These are phyloP conservation scores for Didymella sp. DNA, from an alignment of 2,329 filamentous ascomycete species.

Conservation along the genomic window DNA sequence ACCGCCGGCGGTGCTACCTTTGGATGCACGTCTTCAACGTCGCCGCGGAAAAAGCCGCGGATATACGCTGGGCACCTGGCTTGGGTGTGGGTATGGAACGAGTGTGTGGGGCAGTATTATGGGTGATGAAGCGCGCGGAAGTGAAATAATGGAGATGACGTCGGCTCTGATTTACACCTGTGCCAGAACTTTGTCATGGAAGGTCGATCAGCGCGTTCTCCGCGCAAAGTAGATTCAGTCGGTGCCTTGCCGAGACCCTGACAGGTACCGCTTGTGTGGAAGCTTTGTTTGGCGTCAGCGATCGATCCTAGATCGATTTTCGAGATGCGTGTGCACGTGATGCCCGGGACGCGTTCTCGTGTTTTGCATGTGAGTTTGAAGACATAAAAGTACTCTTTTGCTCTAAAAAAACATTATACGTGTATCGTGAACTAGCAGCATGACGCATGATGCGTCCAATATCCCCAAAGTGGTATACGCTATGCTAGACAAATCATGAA, in stretches of 20 bases:
- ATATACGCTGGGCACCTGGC: neutral
- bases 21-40: neutral
- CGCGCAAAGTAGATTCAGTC: conserved; percentile 2
- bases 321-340: conserved; percentile 29
- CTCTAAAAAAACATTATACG: conserved; percentile 41
- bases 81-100: neutral
- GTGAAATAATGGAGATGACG: conserved; percentile 14
- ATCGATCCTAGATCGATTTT: conserved; percentile 9
- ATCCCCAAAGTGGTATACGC: conserved; percentile 48
- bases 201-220: neutral
- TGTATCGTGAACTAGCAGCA: conserved; percentile 42
- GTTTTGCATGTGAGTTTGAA: conserved; percentile 26
- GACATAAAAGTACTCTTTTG: neutral
- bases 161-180: conserved; percentile 8
- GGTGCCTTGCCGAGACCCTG: neutral
- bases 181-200: neutral
- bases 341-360: conserved; percentile 30
- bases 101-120: neutral
- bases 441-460: conserved; percentile 38
- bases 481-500: conserved; percentile 50
- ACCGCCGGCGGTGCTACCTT: conserved; percentile 9
- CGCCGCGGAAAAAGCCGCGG: neutral
- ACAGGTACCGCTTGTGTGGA: neutral
- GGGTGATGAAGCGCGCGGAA: conserved; percentile 5
- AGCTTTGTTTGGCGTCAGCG: conserved; percentile 17